Percentiles rank a stretch among this genome's conserved stretches.
Conservation (phyloP, 352 stramenopile genomes). For the Phytophthora pini region DNA sequence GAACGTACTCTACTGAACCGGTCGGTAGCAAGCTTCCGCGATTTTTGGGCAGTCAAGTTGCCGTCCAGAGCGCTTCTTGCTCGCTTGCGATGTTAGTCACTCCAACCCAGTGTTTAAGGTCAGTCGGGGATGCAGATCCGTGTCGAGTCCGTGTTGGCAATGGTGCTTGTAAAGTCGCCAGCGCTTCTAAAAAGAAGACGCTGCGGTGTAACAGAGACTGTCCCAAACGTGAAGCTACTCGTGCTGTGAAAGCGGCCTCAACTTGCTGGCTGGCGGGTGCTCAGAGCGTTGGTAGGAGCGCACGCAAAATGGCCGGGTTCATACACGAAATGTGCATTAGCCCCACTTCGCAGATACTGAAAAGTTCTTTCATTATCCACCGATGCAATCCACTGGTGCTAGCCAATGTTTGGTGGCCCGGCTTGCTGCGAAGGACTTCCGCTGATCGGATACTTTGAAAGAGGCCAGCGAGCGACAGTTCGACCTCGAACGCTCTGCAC, state of each 20-base stretch:
- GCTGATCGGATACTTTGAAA: neutral
- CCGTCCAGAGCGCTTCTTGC: constrained; percentile 40
- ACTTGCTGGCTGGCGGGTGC: constrained; percentile 10
- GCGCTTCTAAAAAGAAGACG: constrained; percentile 30
- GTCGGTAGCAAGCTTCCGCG: constrained; percentile 14
- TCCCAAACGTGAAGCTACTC: constrained; percentile 17
- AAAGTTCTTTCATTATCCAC: constrained; percentile 1
- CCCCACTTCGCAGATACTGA: constrained; percentile 17
- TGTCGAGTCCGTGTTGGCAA: constrained; percentile 8
- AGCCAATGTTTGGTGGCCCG: neutral
- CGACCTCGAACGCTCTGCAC: constrained; percentile 11
- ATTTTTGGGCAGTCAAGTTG: constrained; percentile 43
- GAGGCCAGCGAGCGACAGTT: constrained; percentile 24
- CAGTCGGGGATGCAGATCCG: constrained; percentile 10
- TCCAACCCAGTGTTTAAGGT: constrained; percentile 4
- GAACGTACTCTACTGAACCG: constrained; percentile 50
- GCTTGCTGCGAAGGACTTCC: constrained; percentile 19
- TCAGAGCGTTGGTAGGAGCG: constrained; percentile 7
- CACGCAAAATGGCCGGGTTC: neutral
- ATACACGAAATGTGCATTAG: neutral
- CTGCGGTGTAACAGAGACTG: constrained; percentile 34
- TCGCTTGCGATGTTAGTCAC: constrained; percentile 32
- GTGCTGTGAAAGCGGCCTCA: constrained; percentile 4
- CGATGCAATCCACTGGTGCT: neutral
- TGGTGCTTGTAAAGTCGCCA: constrained; percentile 15